phyloP scores from a whole-genome alignment of 2,329 filamentous ascomycete species.

The Aspergillus arachidicola region DNA sequence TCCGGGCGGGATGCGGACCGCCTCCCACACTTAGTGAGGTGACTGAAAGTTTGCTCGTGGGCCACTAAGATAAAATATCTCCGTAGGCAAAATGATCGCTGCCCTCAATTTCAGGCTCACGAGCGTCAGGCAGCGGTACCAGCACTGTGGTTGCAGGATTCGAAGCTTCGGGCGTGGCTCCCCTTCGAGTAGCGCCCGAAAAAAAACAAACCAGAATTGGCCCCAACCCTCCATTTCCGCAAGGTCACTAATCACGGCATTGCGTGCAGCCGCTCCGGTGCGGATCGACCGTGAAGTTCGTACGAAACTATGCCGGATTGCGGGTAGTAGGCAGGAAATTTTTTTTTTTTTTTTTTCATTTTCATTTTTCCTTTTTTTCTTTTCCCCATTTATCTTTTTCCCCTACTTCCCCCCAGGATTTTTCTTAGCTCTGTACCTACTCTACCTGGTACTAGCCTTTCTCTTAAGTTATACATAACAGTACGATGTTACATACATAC shows the following conservation, averaged over 20 bases:
- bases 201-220: slow-evolving; percentile 12
- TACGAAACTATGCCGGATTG: slow-evolving; percentile 4
- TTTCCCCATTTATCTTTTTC: background rate
- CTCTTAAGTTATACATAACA: background rate
- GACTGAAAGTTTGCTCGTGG: slow-evolving; percentile 9
- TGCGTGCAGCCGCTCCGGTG: slow-evolving; percentile 22
- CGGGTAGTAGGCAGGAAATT: background rate
- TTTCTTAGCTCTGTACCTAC: background rate
- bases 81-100: slow-evolving; percentile 9
- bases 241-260: slow-evolving; percentile 15
- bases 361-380: background rate
- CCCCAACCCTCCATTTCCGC: slow-evolving; percentile 13
- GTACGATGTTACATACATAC: background rate
- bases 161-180: slow-evolving; percentile 18
- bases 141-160: slow-evolving; percentile 26
- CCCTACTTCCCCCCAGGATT: background rate
- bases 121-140: slow-evolving; percentile 16
- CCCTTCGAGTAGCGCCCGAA: slow-evolving; percentile 19
- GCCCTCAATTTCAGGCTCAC: slow-evolving; percentile 13
- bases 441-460: background rate
- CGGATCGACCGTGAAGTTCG: slow-evolving; percentile 13
- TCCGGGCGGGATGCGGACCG: slow-evolving; percentile 29
- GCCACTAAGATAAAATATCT: slow-evolving; percentile 15
- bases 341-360: background rate
- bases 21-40: slow-evolving; percentile 21